Conservation (phyloP, 257 asterid species). For the Capsicum baccatum region DNA sequence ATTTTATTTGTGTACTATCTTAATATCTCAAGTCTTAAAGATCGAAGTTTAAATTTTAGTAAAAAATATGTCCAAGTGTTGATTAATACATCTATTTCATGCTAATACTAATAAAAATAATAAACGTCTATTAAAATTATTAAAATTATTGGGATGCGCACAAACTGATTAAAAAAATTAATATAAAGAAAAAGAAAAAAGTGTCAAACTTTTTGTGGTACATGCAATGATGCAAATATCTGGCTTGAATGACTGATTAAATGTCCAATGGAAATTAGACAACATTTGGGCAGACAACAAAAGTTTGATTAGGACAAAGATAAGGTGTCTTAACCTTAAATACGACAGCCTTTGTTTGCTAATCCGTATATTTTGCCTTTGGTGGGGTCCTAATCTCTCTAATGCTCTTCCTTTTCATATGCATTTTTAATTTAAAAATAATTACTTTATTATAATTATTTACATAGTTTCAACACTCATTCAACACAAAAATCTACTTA, state of each 20-base stretch:
- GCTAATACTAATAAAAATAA: not conserved
- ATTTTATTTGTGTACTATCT: not conserved
- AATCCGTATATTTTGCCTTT: constrained; percentile 3
- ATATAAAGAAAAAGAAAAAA: not conserved
- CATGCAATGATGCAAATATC: not conserved
- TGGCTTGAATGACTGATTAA: not conserved
- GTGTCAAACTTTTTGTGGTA: not conserved
- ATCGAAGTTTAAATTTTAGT: not conserved
- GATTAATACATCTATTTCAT: not conserved
- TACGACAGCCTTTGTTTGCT: constrained; percentile 32
- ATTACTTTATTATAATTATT: not conserved
- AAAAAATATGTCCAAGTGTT: not conserved
- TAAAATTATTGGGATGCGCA: not conserved
- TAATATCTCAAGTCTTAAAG: not conserved
- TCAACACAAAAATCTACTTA: not conserved
- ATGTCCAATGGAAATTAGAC: constrained; percentile 10
- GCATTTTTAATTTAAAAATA: not conserved
- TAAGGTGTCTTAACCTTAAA: constrained; percentile 28
- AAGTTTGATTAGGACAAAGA: constrained; percentile 35
- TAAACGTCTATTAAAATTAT: rapidly evolving
- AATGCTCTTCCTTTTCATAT: not conserved
- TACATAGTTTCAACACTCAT: not conserved
- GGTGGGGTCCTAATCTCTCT: not conserved
- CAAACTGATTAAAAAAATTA: not conserved
- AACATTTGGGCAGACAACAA: constrained; percentile 23